Percentiles rank a stretch among this genome's conserved stretches.
These are phyloP conservation scores for Plasmodium vivax DNA, from an alignment of 169 alveolate species.

Conservation along the genomic window DNA sequence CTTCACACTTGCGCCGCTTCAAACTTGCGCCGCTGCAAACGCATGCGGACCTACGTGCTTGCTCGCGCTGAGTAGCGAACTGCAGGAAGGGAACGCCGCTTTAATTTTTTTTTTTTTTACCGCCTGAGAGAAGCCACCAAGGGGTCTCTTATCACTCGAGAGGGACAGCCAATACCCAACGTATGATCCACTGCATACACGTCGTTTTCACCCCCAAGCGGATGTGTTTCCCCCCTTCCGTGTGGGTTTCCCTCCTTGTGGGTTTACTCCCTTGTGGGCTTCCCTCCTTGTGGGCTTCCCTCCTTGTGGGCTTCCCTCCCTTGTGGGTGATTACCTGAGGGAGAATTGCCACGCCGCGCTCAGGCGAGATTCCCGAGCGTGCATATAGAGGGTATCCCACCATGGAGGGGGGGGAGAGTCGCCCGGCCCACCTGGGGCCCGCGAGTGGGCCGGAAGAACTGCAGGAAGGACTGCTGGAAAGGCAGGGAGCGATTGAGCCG, in stretches of 20 bases:
- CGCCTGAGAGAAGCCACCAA: not conserved
- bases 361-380: not conserved
- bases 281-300: not conserved
- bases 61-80: not conserved
- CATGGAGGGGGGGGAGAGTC: not conserved
- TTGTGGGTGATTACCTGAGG: not conserved
- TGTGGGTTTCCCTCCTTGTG: not conserved
- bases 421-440: not conserved
- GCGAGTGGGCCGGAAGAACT: not conserved
- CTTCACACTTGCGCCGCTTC: not conserved
- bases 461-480: not conserved
- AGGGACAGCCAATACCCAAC: not conserved
- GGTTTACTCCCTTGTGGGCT: not conserved
- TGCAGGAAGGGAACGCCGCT: not conserved
- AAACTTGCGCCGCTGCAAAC: not conserved
- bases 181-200: not conserved
- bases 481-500: not conserved
- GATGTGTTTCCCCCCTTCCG: not conserved
- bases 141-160: not conserved
- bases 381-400: not conserved
- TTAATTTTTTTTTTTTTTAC: not conserved
- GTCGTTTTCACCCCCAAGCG: not conserved
- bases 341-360: not conserved
- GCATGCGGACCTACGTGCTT: not conserved
- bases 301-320: not conserved